Evolutionary conservation across 768 basidiomycete genomes (phyloP), one percentile per base, ranked within the genome.

Genomic region (Russula brevipes): DNA sequence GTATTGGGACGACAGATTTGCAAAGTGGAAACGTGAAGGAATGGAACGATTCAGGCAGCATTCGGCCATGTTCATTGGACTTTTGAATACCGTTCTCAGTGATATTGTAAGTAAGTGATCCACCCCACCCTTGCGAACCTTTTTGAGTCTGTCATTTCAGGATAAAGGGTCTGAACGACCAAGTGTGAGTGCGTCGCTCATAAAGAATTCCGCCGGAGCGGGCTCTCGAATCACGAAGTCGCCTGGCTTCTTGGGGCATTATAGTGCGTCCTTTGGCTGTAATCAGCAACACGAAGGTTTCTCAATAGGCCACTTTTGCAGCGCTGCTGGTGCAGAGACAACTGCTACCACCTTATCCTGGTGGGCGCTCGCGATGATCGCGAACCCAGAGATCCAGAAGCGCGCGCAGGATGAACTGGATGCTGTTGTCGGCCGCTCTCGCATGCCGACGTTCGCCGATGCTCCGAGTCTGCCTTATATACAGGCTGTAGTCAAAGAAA

Each of bases 191-290:
- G 46, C 60, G 5, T 24, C 54, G 1, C 54, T 69, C 33, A 47
- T 64, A 24, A 49, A 61, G 54, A 63, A 60, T 39, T 39, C 35
- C 24, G 24, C 1, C 47, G 61, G 39, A 49, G 47, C 16, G 61
- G 57, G 7, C 56, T 69, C 11, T 67, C 66, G 31, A 31, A 47
- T 17, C 33, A 64, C 19, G 66, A 69, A 47, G 51, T 57, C 10
- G 62, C 66, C 12, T 67, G 68, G 66, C 50, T 64, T 46, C 19
- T 57, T 8, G 68, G 63, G 11, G 54, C 56, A 14, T 57, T 67
- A 24, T 61, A 64, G 66, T 67, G 8, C 2, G 58, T 60, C 10
- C n/a, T 33, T 36, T 31, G 19, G 30, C 35, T 41, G 3, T 36
- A 8, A 3, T 56, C 46, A 4, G 19, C 24, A 33, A 44, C 14